Conservation (phyloP, 352 stramenopile species). For the Bremia lactucae region DNA sequence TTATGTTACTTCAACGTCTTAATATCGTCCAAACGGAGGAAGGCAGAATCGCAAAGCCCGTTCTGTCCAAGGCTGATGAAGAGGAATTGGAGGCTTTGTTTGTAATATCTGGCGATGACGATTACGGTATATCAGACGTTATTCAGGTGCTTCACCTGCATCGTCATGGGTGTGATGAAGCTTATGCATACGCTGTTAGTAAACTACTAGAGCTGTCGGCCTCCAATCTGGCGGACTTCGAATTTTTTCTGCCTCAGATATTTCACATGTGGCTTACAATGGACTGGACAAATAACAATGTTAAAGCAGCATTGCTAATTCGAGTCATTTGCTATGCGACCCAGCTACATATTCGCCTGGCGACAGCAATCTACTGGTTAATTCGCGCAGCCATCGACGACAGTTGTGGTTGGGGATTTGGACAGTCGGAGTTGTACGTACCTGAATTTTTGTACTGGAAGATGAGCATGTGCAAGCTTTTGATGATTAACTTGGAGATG, state of each 20-base stretch:
- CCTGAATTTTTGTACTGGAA: slow-evolving; percentile 71
- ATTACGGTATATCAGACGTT: slow-evolving; percentile 63
- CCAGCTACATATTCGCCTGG: slow-evolving; percentile 68
- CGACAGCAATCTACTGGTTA: slow-evolving; percentile 73
- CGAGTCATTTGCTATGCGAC: slow-evolving; percentile 61
- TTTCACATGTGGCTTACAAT: slow-evolving; percentile 81
- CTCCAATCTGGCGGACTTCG: slow-evolving; percentile 62
- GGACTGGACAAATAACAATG: slow-evolving; percentile 60
- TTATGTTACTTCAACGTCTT: slow-evolving; percentile 53
- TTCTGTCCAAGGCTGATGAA: slow-evolving; percentile 37
- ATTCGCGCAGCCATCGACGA: slow-evolving; percentile 66
- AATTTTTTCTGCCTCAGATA: slow-evolving; percentile 78
- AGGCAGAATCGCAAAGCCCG: slow-evolving; percentile 22
- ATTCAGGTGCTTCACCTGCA: slow-evolving; percentile 79
- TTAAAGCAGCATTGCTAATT: slow-evolving; percentile 68
- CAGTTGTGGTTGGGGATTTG: slow-evolving; percentile 70
- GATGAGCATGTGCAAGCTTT: slow-evolving; percentile 69
- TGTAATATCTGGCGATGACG: slow-evolving; percentile 34
- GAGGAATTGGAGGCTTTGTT: slow-evolving; percentile 52
- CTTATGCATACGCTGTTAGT: slow-evolving; percentile 55
- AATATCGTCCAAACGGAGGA: slow-evolving; percentile 32
- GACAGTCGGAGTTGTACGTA: slow-evolving; percentile 62
- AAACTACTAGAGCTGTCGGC: slow-evolving; percentile 58
- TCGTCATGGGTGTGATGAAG: slow-evolving; percentile 61
- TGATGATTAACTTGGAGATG: slow-evolving; percentile 79